These are phyloP conservation scores for Zychaea mexicana DNA, from an alignment of 371 early-diverging fungal genomes.

Conservation along the genomic window DNA sequence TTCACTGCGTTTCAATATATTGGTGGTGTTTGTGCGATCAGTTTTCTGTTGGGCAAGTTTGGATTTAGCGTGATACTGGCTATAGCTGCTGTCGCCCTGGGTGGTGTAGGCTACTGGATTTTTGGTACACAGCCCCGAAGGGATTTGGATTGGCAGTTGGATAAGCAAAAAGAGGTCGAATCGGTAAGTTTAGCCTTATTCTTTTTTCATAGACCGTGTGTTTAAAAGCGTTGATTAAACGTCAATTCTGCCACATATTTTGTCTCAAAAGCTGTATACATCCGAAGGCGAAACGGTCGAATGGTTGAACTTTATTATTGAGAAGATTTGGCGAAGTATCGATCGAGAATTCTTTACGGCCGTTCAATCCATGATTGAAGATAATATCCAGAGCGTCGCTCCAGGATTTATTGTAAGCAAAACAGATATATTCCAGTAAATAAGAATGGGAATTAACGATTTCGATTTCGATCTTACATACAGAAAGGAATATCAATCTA, in stretches of 20 bases:
- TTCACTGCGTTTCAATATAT: constrained; percentile 37
- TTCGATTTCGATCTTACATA: neutral
- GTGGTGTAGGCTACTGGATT: constrained; percentile 34
- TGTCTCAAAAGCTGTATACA: constrained; percentile 37
- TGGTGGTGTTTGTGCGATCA: constrained; percentile 16
- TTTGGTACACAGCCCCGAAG: constrained; percentile 20
- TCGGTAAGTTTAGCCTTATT: constrained; percentile 35
- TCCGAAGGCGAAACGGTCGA: constrained; percentile 47
- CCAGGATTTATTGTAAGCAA: constrained; percentile 38
- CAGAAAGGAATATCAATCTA: constrained; percentile 40
- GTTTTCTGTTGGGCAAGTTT: constrained; percentile 31
- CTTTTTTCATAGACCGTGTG: too few species aligned
- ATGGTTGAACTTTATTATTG: constrained; percentile 47
- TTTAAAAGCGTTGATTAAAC: neutral
- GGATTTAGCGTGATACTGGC: constrained; percentile 24
- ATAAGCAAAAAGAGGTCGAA: constrained; percentile 34
- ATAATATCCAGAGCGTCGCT: constrained; percentile 29
- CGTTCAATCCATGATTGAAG: constrained; percentile 40
- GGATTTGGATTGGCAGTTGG: constrained; percentile 38
- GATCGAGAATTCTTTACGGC: constrained; percentile 36
- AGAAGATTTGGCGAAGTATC: constrained; percentile 48
- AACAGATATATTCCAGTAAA: neutral
- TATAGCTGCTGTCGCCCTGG: constrained; percentile 10
- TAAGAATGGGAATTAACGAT: neutral
- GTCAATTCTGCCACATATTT: too few species aligned